Evolutionary conservation across 106 monocot species (phyloP).

Genomic region (Posidonia australis): DNA sequence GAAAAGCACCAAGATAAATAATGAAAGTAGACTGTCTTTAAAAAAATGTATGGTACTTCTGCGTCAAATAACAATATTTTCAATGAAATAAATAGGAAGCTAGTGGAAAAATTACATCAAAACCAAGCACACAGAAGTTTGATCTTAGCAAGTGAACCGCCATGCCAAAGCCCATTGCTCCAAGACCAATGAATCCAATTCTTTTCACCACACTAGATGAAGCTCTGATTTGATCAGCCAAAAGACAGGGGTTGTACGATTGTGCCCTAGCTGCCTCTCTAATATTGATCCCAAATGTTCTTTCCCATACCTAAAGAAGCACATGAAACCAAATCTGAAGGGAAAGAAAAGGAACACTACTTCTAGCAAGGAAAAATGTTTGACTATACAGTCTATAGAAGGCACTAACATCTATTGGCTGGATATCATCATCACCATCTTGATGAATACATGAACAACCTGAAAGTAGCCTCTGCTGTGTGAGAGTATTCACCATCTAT

Average conservation of each 20-base stretch:
- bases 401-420: constrained; percentile 1
- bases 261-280: constrained; percentile 38
- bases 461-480: constrained; percentile 12
- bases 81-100: constrained; percentile 4
- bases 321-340: neutral
- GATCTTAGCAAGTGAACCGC: constrained; percentile 71
- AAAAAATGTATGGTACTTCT: no score
- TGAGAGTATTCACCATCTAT: neutral
- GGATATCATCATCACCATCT: constrained; percentile 10
- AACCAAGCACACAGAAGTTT: constrained; percentile 58
- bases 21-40: no score
- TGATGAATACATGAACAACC: constrained; percentile 39
- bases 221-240: constrained; percentile 36
- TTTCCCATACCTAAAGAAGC: constrained; percentile 56
- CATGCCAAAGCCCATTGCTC: constrained; percentile 99
- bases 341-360: neutral
- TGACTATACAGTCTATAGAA: neutral
- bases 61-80: no score
- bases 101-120: constrained; percentile 57
- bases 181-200: constrained; percentile 95
- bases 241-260: constrained; percentile 40
- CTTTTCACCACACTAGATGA: constrained; percentile 38
- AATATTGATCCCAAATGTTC: constrained; percentile 58
- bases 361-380: neutral
- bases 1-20: no score